Evolutionary conservation across 768 basidiomycete genomes (phyloP).

Genomic region (Phylloporus sp.): DNA sequence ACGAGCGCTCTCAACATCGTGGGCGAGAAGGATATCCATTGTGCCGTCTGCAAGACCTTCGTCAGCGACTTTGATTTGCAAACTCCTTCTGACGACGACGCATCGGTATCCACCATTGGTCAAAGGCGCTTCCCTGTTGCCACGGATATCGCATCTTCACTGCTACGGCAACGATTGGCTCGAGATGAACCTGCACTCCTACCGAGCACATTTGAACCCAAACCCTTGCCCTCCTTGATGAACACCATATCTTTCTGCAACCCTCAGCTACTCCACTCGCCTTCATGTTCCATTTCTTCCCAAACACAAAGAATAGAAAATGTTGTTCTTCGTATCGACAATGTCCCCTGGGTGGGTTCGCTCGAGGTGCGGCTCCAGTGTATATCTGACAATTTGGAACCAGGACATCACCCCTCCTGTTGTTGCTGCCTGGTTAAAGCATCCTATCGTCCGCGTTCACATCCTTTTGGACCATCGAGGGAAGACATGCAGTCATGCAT

Average conservation of each 20-base stretch:
- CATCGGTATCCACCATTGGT: conserved; percentile 11
- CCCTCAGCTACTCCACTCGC: conserved; percentile 15
- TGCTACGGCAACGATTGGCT: conserved; percentile 23
- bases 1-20: conserved; percentile 87
- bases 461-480: conserved; percentile 78
- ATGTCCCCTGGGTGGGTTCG: conserved; percentile 77
- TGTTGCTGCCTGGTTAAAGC: conserved; percentile 65
- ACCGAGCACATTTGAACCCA: conserved; percentile 26
- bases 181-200: conserved; percentile 26
- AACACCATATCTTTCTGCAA: conserved; percentile 30
- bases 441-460: conserved; percentile 61
- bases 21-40: conserved; percentile 85
- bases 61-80: conserved; percentile 67
- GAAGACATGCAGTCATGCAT: conserved; percentile 83
- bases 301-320: conserved; percentile 32
- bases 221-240: conserved; percentile 30
- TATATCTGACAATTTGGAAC: conserved; percentile 6
- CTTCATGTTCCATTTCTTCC: conserved; percentile 10
- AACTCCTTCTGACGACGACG: conserved; percentile 25
- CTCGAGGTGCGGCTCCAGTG: background rate
- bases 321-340: conserved; percentile 77
- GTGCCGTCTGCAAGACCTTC: conserved; percentile 69
- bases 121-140: conserved; percentile 10
- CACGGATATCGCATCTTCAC: conserved; percentile 16
- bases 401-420: conserved; percentile 83